These are phyloP conservation scores for Chaetomium tenue DNA, from an alignment of 495 filamentous ascomycete species.

Conservation along the genomic window DNA sequence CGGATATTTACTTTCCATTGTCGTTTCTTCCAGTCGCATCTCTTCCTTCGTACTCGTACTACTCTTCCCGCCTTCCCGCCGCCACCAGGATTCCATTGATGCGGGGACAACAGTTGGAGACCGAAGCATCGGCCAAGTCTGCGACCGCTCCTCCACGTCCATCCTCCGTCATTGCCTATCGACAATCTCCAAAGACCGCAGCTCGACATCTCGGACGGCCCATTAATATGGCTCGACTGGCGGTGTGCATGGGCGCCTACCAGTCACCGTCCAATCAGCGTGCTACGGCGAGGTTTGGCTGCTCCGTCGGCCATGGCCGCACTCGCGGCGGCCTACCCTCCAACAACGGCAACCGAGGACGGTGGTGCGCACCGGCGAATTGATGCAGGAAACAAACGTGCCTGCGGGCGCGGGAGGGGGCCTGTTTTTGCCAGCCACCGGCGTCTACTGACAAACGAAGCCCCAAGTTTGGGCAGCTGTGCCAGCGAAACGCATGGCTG, in stretches of 20 bases:
- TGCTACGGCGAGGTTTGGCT: constrained; percentile 10
- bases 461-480: constrained; percentile 12
- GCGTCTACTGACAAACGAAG: constrained; percentile 5
- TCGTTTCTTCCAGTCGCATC: no score
- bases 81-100: neutral
- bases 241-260: constrained; percentile 24
- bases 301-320: constrained; percentile 24
- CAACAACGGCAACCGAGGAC: constrained; percentile 21
- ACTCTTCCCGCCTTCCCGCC: no score
- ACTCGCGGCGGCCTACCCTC: constrained; percentile 26
- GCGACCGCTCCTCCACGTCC: neutral
- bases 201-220: constrained; percentile 17
- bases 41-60: neutral
- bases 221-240: constrained; percentile 15
- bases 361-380: constrained; percentile 15
- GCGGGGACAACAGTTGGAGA: neutral
- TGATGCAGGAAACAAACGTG: constrained; percentile 18
- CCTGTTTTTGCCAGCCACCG: constrained; percentile 13
- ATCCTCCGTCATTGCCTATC: constrained; percentile 7
- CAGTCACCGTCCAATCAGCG: constrained; percentile 21
- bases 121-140: constrained; percentile 8
- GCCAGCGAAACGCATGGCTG: constrained; percentile 25
- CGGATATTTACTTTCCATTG: no score
- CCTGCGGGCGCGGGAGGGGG: neutral
- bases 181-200: neutral